Percentiles rank a stretch among this genome's conserved stretches.
Evolutionary conservation across 352 stramenopile genomes (phyloP).

Genomic region (Globisporangium mamillatum): DNA sequence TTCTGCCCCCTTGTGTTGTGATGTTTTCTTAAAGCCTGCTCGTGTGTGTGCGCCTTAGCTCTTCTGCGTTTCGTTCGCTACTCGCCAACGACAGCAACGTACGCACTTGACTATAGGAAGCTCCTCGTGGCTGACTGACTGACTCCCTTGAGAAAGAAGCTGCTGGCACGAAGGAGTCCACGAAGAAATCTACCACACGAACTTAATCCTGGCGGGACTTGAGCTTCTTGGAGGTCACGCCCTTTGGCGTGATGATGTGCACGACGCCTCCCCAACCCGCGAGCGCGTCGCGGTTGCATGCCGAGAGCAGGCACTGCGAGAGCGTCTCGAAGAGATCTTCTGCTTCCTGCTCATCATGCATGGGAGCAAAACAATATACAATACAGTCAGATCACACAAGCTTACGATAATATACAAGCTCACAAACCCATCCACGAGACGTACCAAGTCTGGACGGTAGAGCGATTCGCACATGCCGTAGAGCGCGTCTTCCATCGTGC

Average conservation of each 20-base stretch:
- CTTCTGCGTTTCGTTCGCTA: neutral
- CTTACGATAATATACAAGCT: neutral
- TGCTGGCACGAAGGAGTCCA: neutral
- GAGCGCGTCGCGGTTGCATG: conserved; percentile 97
- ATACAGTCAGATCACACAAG: too few relatives aligned
- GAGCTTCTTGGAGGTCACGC: conserved; percentile 81
- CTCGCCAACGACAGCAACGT: neutral
- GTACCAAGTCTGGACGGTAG: conserved; percentile 94
- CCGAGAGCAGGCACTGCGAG: conserved; percentile 96
- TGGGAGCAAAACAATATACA: too few relatives aligned
- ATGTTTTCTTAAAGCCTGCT: neutral
- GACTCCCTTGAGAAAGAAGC: neutral
- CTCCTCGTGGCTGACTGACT: neutral
- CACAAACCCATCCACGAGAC: neutral
- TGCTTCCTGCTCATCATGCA: conserved; percentile 53
- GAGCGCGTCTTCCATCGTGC: conserved; percentile 97
- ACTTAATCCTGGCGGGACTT: conserved; percentile 78
- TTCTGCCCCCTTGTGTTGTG: neutral
- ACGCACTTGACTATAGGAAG: neutral
- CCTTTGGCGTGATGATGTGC: conserved; percentile 95
- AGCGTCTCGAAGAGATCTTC: conserved; percentile 98
- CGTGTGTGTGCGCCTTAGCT: neutral
- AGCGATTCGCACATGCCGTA: conserved; percentile 99
- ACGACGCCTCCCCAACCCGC: conserved; percentile 98
- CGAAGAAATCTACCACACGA: neutral